Evolutionary conservation across 495 filamentous ascomycete species (phyloP).

Genomic region (Talaromyces borbonicus): DNA sequence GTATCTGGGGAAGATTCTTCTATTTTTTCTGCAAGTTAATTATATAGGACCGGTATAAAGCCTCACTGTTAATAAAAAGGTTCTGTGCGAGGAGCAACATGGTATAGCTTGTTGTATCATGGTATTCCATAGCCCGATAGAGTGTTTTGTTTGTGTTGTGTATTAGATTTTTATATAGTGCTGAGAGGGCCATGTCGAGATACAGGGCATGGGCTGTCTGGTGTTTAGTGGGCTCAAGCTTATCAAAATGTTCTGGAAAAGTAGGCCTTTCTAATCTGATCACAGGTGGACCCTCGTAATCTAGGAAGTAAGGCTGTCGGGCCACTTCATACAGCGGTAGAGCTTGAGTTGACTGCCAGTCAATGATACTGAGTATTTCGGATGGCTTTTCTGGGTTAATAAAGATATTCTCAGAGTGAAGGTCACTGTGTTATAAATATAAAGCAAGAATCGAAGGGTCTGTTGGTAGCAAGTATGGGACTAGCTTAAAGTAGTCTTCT

Average conservation of each 20-base stretch:
- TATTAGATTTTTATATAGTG: slow-evolving; percentile 12
- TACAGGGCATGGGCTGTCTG: slow-evolving; percentile 14
- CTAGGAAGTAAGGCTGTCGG: slow-evolving; percentile 17
- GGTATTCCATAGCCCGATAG: slow-evolving; percentile 18
- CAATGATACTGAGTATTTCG: slow-evolving; percentile 23
- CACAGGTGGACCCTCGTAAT: slow-evolving; percentile 15
- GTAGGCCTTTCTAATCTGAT: slow-evolving; percentile 11
- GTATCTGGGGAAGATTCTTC: slow-evolving; percentile 15
- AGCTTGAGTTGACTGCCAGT: slow-evolving; percentile 24
- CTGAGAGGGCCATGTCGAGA: slow-evolving; percentile 13
- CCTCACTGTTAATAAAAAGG: slow-evolving; percentile 18
- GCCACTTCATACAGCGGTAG: slow-evolving; percentile 22
- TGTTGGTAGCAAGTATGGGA: slow-evolving; percentile 16
- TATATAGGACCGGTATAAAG: slow-evolving; percentile 13
- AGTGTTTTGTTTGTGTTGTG: slow-evolving; percentile 10
- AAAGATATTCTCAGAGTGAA: slow-evolving; percentile 30
- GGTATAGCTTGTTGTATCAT: slow-evolving; percentile 13
- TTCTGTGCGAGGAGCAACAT: slow-evolving; percentile 16
- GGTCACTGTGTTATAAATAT: slow-evolving; percentile 26
- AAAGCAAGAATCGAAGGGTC: slow-evolving; percentile 15
- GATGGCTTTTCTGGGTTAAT: slow-evolving; percentile 19
- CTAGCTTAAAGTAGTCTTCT: slow-evolving; percentile 20
- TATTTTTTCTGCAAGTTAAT: slow-evolving; percentile 17
- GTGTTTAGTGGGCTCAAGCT: slow-evolving; percentile 13
- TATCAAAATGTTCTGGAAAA: slow-evolving; percentile 14